Conservation (phyloP, 164 flowering plant genomes). For the Tinospora cordifolia region DNA sequence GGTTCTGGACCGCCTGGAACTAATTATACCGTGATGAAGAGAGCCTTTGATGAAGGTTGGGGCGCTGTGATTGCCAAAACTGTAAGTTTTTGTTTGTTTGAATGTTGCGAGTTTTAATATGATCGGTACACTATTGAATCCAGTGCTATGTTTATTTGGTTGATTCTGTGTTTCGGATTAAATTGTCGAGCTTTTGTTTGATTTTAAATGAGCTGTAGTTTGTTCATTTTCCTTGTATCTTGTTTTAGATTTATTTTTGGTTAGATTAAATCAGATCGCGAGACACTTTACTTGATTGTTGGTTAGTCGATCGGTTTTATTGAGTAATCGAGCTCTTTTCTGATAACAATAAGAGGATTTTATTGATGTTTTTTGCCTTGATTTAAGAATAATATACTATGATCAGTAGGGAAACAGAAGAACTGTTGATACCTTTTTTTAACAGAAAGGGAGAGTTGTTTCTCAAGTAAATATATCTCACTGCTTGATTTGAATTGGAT, state of each 20-base stretch:
- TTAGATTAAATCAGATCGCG: too few species aligned
- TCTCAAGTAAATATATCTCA: too few species aligned
- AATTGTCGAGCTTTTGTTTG: neutral
- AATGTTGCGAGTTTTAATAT: neutral
- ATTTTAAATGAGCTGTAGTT: neutral
- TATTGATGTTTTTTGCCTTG: too few species aligned
- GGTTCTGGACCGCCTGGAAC: conserved; percentile 99
- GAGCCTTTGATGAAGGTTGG: conserved; percentile 99
- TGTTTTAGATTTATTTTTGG: neutral
- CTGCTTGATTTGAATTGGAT: too few species aligned
- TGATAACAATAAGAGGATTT: too few species aligned
- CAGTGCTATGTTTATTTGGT: too few species aligned
- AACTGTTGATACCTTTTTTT: too few species aligned
- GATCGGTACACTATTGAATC: neutral
- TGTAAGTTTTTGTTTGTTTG: conserved; percentile 28
- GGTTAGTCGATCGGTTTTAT: too few species aligned
- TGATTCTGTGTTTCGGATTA: neutral
- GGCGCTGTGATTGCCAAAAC: conserved; percentile 99
- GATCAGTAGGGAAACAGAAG: neutral
- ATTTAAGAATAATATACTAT: too few species aligned
- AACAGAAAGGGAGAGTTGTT: too few species aligned
- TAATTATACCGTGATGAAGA: conserved; percentile 93
- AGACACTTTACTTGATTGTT: too few species aligned
- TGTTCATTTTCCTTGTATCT: neutral
- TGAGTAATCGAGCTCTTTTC: too few species aligned